Percentiles rank a stretch among this genome's conserved stretches.
Evolutionary conservation across 75 land plant genomes (phyloP).

Genomic region (Sequoia sempervirens): DNA sequence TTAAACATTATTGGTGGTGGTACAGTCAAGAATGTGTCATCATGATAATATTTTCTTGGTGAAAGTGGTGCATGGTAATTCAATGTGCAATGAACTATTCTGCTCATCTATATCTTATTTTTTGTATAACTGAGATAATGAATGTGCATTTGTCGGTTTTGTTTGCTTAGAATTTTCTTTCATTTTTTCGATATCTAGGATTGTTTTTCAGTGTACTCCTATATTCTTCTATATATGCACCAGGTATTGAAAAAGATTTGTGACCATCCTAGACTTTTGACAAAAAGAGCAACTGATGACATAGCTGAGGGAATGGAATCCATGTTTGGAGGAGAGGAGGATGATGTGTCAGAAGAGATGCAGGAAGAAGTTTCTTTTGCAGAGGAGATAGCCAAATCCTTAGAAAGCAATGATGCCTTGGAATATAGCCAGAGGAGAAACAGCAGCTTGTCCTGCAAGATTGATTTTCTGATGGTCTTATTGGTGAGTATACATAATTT

Average conservation of each 20-base stretch:
- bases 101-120: not conserved
- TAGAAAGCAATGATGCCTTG: constrained; percentile 39
- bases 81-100: not conserved
- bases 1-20: not conserved
- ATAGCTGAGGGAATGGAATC: constrained; percentile 92
- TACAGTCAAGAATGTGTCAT: not conserved
- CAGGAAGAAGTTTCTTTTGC: constrained; percentile 26
- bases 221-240: not conserved
- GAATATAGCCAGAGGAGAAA: constrained; percentile 20
- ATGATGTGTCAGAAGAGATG: constrained; percentile 17
- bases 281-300: constrained; percentile 88
- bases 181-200: not conserved
- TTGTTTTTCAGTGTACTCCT: not conserved
- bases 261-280: constrained; percentile 92
- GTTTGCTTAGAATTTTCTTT: not conserved
- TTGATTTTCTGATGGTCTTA: constrained; percentile 71
- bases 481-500: constrained; percentile 47
- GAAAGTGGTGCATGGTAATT: not conserved
- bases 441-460: constrained; percentile 76
- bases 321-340: constrained; percentile 42
- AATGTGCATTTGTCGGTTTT: not conserved
- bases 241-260: constrained; percentile 98
- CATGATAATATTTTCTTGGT: not conserved
- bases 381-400: constrained; percentile 61
- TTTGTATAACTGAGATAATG: not conserved